These are phyloP conservation scores for Trametes sanguinea DNA, from an alignment of 768 basidiomycete genomes.

Conservation along the genomic window DNA sequence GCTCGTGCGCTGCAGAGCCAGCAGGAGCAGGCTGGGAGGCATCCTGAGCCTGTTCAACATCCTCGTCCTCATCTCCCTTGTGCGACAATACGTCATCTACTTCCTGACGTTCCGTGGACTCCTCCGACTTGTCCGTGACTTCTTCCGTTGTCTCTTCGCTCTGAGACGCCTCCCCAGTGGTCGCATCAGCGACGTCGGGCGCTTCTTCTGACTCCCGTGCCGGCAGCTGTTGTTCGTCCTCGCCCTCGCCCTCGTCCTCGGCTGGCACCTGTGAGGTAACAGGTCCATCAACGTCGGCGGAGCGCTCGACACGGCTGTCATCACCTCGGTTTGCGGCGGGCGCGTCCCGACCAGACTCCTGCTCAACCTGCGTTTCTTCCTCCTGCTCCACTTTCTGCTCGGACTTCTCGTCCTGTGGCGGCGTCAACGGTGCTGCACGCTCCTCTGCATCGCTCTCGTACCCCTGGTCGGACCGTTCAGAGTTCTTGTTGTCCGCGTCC, in stretches of 20 bases:
- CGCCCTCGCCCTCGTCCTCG: neutral
- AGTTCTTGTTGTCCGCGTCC: neutral
- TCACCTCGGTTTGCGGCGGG: conserved; percentile 7
- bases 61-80: neutral
- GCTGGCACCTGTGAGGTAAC: conserved; percentile 7
- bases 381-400: neutral
- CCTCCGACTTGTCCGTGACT: neutral
- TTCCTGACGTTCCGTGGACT: neutral
- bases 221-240: neutral
- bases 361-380: neutral
- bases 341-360: neutral
- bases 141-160: neutral
- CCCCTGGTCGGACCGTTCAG: conserved; percentile 3
- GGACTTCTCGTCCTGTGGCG: neutral
- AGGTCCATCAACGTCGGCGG: conserved; percentile 14
- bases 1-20: conserved; percentile 4
- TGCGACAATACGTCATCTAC: neutral
- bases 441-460: conserved; percentile 5
- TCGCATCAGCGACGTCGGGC: neutral
- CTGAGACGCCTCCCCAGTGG: neutral
- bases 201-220: neutral
- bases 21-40: neutral
- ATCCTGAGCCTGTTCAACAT: neutral
- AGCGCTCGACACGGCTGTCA: conserved; percentile 7
- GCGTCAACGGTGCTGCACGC: neutral